Percentiles rank a stretch among this genome's conserved stretches.
phyloP scores from a whole-genome alignment of 2,329 filamentous ascomycete genomes.

The Pseudogymnoascus sp. region DNA sequence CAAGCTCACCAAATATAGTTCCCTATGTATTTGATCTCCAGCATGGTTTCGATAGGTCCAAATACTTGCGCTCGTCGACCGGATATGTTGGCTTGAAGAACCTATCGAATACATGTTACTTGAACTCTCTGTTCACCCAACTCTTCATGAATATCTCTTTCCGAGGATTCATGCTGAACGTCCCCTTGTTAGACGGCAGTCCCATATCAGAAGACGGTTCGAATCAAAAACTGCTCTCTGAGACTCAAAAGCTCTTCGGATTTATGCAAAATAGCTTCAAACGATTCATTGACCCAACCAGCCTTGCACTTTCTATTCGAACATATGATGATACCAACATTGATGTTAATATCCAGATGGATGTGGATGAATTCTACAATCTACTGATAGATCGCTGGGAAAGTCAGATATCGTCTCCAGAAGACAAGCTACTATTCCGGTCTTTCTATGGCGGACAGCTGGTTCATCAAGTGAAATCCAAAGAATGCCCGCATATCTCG shows the following conservation, averaged over 20 bases:
- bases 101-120: slow-evolving; percentile 90
- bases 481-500: slow-evolving; percentile 88
- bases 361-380: slow-evolving; percentile 97
- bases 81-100: slow-evolving; percentile 89
- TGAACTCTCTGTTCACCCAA: slow-evolving; percentile 90
- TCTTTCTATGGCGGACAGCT: slow-evolving; percentile 86
- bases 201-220: slow-evolving; percentile 42
- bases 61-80: slow-evolving; percentile 62
- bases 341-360: slow-evolving; percentile 87
- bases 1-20: slow-evolving; percentile 28
- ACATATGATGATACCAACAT: slow-evolving; percentile 77
- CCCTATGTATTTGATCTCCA: slow-evolving; percentile 54
- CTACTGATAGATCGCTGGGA: slow-evolving; percentile 89
- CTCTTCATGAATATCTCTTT: slow-evolving; percentile 93
- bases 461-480: slow-evolving; percentile 90
- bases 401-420: slow-evolving; percentile 58
- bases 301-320: slow-evolving; percentile 65
- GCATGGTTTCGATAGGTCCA: slow-evolving; percentile 54
- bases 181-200: slow-evolving; percentile 26
- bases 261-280: slow-evolving; percentile 75
- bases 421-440: slow-evolving; percentile 64
- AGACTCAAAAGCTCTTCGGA: slow-evolving; percentile 75
- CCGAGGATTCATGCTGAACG: slow-evolving; percentile 68
- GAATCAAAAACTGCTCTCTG: slow-evolving; percentile 59
- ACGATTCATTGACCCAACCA: slow-evolving; percentile 63